Conservation (phyloP, 1,139 yeast genomes). For the Nakaseomyces delphensis region DNA sequence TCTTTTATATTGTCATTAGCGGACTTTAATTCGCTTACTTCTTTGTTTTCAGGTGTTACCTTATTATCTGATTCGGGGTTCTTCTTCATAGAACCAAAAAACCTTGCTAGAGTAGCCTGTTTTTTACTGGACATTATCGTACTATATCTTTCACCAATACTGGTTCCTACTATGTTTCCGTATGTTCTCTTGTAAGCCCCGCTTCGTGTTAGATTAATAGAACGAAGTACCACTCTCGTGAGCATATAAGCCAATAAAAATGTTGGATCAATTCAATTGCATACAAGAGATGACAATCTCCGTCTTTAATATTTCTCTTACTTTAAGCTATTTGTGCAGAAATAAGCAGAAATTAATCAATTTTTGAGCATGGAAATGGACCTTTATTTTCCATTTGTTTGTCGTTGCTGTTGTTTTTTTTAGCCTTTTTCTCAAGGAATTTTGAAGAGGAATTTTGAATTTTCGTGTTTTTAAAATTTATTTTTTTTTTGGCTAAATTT, state of each 20-base stretch:
- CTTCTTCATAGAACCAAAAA: constrained; percentile 20
- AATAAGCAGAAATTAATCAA: no score
- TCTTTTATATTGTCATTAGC: not conserved
- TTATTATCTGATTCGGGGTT: not conserved
- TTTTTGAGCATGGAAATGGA: no score
- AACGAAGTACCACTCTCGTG: not conserved
- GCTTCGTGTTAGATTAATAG: not conserved
- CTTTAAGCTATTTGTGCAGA: no score
- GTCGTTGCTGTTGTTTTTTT: no score
- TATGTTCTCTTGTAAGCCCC: not conserved
- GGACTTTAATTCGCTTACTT: not conserved
- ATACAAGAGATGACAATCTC: no score
- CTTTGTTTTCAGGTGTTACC: not conserved
- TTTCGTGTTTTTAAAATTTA: no score
- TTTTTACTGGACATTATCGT: constrained; percentile 9
- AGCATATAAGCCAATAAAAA: not conserved
- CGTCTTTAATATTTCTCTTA: no score
- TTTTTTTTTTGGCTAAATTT: no score
- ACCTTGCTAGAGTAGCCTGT: constrained; percentile 27
- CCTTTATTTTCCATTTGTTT: no score
- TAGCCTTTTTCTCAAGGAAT: no score
- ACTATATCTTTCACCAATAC: not conserved
- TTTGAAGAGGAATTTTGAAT: no score
- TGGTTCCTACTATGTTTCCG: not conserved
- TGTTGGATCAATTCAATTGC: no score